Conservation (phyloP, 768 basidiomycete species). For the Fomitopsis pulvina region DNA sequence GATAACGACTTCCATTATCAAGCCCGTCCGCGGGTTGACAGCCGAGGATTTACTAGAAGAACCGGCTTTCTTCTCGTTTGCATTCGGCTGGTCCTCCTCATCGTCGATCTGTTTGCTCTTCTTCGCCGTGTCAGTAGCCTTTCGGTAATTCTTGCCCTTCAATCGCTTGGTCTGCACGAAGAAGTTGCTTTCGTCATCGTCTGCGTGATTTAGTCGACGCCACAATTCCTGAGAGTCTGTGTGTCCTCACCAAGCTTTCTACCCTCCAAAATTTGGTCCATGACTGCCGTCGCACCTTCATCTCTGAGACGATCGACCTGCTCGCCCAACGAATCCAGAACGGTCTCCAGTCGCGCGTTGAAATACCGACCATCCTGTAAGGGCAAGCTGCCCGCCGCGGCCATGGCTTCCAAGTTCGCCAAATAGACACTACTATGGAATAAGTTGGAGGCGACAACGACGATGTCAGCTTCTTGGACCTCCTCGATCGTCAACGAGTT, state of each 20-base stretch:
- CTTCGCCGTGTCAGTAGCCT: slow-evolving; percentile 37
- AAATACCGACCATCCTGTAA: slow-evolving; percentile 84
- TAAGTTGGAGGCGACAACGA: slow-evolving; percentile 82
- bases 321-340: slow-evolving; percentile 45
- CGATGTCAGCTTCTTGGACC: slow-evolving; percentile 75
- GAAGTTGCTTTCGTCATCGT: slow-evolving; percentile 44
- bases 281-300: slow-evolving; percentile 56
- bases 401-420: slow-evolving; percentile 66
- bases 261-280: slow-evolving; percentile 57
- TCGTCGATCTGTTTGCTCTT: slow-evolving; percentile 4
- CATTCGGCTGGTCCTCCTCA: neutral
- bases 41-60: neutral
- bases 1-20: slow-evolving; percentile 55
- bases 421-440: slow-evolving; percentile 75
- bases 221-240: neutral
- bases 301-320: slow-evolving; percentile 67
- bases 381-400: slow-evolving; percentile 63
- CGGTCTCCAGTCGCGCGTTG: slow-evolving; percentile 68
- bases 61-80: neutral
- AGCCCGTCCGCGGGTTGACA: slow-evolving; percentile 21
- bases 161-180: slow-evolving; percentile 55
- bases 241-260: slow-evolving; percentile 47
- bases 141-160: slow-evolving; percentile 68
- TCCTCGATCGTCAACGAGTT: slow-evolving; percentile 69
- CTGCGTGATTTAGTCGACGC: slow-evolving; percentile 24